Evolutionary conservation across 148 eudicot species (phyloP).

Genomic region (Vaccinium myrtillus): DNA sequence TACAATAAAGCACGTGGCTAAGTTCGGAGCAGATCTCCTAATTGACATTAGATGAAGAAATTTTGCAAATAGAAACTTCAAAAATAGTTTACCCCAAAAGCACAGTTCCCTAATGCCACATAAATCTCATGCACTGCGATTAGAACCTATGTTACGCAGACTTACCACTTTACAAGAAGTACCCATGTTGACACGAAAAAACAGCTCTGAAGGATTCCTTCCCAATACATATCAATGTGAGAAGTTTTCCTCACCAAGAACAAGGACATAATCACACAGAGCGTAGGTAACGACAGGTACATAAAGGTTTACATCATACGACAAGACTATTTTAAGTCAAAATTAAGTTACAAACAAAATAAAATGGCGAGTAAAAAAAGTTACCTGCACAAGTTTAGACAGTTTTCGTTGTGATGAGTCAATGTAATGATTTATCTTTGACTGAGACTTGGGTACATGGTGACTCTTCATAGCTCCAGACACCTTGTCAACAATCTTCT

Average conservation of each 20-base stretch:
- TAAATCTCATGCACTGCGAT: not conserved
- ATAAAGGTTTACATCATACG: not conserved
- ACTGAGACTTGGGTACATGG: constrained; percentile 84
- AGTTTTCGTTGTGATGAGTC: constrained; percentile 85
- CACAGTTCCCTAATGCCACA: not conserved
- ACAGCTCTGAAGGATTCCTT: not conserved
- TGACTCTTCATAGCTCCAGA: constrained; percentile 90
- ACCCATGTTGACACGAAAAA: not conserved
- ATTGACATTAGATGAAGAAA: not conserved
- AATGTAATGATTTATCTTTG: constrained; percentile 82
- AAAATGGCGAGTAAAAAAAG: constrained; percentile 11
- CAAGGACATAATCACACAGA: not conserved
- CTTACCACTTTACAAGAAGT: no score
- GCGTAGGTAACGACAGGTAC: not conserved
- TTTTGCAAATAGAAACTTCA: not conserved
- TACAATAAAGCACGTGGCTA: not conserved
- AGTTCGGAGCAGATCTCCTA: not conserved
- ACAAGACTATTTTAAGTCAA: not conserved
- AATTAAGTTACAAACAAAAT: not conserved
- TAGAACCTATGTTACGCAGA: not conserved
- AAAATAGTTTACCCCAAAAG: not conserved
- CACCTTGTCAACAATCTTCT: constrained; percentile 96
- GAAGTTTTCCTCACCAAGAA: not conserved
- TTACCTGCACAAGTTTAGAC: constrained; percentile 87
- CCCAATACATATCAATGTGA: not conserved